Conservation (phyloP, 306 rosid genomes). For the Lablab purpureus region DNA sequence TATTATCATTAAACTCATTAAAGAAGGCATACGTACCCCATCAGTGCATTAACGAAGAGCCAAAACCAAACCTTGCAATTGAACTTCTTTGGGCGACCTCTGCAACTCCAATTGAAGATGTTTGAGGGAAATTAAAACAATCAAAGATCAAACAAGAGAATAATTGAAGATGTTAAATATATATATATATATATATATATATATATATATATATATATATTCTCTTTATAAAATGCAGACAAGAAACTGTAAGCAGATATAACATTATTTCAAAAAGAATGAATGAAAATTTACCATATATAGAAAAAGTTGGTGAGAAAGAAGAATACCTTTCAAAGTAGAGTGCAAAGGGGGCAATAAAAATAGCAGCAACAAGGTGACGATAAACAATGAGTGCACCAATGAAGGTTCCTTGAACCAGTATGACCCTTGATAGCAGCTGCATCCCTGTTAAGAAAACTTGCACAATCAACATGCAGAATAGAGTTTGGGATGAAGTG, state of each 20-base stretch:
- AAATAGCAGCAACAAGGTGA: conserved; percentile 67
- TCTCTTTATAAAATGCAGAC: not conserved
- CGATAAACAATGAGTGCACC: conserved; percentile 70
- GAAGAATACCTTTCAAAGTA: conserved; percentile 61
- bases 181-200: too few relatives aligned
- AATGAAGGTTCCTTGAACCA: conserved; percentile 63
- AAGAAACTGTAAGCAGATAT: not conserved
- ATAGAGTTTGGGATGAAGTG: conserved; percentile 42
- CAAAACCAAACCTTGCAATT: conserved; percentile 59
- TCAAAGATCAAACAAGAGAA: not conserved
- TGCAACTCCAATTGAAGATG: conserved; percentile 45
- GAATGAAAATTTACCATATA: not conserved
- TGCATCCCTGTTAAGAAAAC: conserved; percentile 63
- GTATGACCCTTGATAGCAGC: conserved; percentile 56
- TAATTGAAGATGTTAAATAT: not conserved
- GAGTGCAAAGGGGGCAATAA: conserved; percentile 76
- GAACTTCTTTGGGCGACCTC: conserved; percentile 51
- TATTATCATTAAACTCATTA: not conserved
- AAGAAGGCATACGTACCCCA: conserved; percentile 56
- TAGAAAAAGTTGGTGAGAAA: not conserved
- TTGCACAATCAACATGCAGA: conserved; percentile 69
- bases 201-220: too few relatives aligned
- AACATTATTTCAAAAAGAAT: too few relatives aligned
- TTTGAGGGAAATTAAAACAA: not conserved
- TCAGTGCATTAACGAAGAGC: conserved; percentile 56